A percentile compares a stretch with the other conserved stretches of the same genome.
Evolutionary conservation across 2,329 filamentous ascomycete genomes (phyloP).

Genomic region (Geosmithia flava): DNA sequence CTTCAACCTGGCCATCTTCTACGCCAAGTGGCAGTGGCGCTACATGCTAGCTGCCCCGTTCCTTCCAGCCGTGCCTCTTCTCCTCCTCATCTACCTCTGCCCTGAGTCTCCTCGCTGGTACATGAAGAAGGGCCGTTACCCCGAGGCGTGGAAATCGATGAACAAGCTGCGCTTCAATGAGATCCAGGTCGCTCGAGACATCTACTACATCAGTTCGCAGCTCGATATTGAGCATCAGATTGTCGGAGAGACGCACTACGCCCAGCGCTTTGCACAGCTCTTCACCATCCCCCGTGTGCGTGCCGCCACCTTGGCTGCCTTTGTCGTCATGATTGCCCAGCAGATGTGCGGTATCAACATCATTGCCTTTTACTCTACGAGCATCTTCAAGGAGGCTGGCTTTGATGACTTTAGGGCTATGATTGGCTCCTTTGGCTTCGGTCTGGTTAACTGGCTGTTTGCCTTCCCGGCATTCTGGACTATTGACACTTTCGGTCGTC

Average conservation of each 20-base stretch:
- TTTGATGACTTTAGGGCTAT: conserved; percentile 39
- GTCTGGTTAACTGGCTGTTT: conserved; percentile 51
- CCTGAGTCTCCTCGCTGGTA: conserved; percentile 53
- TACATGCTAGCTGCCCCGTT: conserved; percentile 48
- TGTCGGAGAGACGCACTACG: conserved; percentile 22
- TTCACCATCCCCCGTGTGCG: conserved; percentile 58
- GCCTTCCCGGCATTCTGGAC: conserved; percentile 56
- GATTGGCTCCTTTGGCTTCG: conserved; percentile 33
- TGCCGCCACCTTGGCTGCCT: conserved; percentile 62
- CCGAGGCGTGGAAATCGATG: conserved; percentile 46
- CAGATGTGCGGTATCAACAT: conserved; percentile 61
- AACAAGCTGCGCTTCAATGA: conserved; percentile 34
- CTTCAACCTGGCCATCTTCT: conserved; percentile 18
- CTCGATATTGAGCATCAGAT: conserved; percentile 26
- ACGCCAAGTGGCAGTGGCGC: conserved; percentile 19
- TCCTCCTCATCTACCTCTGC: conserved; percentile 44
- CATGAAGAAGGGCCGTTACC: conserved; percentile 51
- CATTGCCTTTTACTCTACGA: conserved; percentile 62
- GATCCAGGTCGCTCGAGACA: conserved; percentile 45
- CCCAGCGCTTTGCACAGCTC: conserved; percentile 42
- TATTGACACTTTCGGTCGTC: conserved; percentile 55
- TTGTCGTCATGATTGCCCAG: conserved; percentile 69
- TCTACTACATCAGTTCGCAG: conserved; percentile 40
- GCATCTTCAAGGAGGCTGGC: conserved; percentile 45
- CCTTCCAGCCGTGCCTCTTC: conserved; percentile 39